Evolutionary conservation across 306 rosid species (phyloP), one percentile per base, ranked within the genome.

Genomic region (Alnus glutinosa): DNA sequence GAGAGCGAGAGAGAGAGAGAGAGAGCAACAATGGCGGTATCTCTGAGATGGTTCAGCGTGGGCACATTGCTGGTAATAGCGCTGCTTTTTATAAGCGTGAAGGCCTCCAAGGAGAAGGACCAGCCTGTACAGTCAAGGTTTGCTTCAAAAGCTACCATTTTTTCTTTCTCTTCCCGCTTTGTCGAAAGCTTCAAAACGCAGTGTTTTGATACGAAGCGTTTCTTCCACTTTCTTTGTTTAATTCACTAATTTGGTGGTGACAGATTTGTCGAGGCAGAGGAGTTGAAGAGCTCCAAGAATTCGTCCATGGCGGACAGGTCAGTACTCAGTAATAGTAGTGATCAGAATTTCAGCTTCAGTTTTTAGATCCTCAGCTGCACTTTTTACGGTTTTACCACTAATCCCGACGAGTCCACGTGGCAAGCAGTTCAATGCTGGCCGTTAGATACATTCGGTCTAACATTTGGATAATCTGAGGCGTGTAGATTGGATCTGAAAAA

Each of bases 281-380:
- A 83, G 78, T 79, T 71, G 78, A 76, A 54, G 76, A 90, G 91
- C 89, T 88, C 80, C 79, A 86, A 82, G 80, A 86, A 88, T 83
- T 86, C 89, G 2, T 83, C 97, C 75, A 89, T 91, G 93, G 89
- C 93, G 79, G 85, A 88, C 69, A 55, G 92, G 97, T 94, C n/a
- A 71, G 95, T 82, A 62, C 47, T 72, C 44, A 8, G 5, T 8
- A 23, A 0, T 18, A 34, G 16, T 75, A 16, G 37, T 9, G 12
- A 49, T 67, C 32, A 67, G 51, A 67, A 42, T 77, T 47, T 52
- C 36, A 66, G 1, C 48, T 79, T 23, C 74, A 16, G 7, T 61
- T 23, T 47, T 58, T 23, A 23, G 28, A 23, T 23, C 28, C 28
- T 23, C 28, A 23, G 28, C 28, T 23, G 28, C 28, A 23, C 28